A percentile compares a stretch with the other conserved stretches of the same genome.
Evolutionary conservation across 768 basidiomycete genomes (phyloP).

Genomic region (Pisolithus marmoratus): DNA sequence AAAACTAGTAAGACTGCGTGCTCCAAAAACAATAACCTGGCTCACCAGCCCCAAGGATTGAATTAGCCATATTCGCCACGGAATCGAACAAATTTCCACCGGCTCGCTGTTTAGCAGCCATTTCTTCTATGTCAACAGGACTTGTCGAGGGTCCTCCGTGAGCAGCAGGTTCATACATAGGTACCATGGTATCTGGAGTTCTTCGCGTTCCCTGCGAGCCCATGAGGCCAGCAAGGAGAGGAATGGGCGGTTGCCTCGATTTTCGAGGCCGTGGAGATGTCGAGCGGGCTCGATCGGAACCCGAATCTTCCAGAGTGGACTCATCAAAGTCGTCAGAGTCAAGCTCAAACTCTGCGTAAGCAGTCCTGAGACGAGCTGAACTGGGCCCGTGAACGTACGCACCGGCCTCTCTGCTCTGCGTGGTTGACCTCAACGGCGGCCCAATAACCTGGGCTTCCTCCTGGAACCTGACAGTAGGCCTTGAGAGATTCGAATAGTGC

Average conservation of each 20-base stretch:
- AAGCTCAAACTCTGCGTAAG: slow-evolving; percentile 65
- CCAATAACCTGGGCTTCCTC: slow-evolving; percentile 66
- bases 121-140: slow-evolving; percentile 55
- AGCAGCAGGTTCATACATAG: slow-evolving; percentile 34
- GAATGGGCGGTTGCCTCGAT: slow-evolving; percentile 54
- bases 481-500: slow-evolving; percentile 29
- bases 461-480: slow-evolving; percentile 55
- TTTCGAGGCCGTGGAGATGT: slow-evolving; percentile 27
- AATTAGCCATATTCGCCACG: slow-evolving; percentile 93
- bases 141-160: slow-evolving; percentile 17
- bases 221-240: slow-evolving; percentile 74
- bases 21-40: neutral
- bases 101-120: slow-evolving; percentile 57
- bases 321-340: slow-evolving; percentile 81
- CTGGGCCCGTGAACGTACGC: slow-evolving; percentile 31
- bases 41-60: slow-evolving; percentile 87
- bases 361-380: slow-evolving; percentile 7
- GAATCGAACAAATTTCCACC: slow-evolving; percentile 78
- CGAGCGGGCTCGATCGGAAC: slow-evolving; percentile 15
- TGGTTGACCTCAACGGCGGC: slow-evolving; percentile 65
- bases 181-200: slow-evolving; percentile 52
- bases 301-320: slow-evolving; percentile 26
- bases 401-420: slow-evolving; percentile 78
- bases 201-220: slow-evolving; percentile 55
- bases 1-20: slow-evolving; percentile 12